These are phyloP conservation scores for Cryptococcus depauperatus DNA, from an alignment of 1,284 basidiomycete genomes.

Conservation along the genomic window DNA sequence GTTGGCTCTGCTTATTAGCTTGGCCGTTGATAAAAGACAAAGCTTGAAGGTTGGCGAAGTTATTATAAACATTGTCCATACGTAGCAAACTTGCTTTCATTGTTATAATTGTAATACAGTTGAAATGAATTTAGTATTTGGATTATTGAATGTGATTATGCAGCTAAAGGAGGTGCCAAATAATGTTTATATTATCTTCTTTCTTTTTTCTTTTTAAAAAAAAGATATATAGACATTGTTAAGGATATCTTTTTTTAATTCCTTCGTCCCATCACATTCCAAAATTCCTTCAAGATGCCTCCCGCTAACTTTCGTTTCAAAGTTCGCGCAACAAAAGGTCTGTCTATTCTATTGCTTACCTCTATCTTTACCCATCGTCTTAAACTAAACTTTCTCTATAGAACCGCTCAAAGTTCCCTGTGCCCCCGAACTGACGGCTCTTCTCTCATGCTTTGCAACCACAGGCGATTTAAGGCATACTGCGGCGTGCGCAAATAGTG, in stretches of 20 bases:
- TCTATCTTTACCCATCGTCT: not conserved
- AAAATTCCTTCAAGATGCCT: not conserved
- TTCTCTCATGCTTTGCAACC: conserved; percentile 90
- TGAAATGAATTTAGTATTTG: no score
- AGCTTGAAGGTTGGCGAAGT: no score
- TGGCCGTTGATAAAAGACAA: no score
- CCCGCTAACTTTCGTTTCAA: conserved; percentile 16
- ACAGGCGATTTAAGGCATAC: conserved; percentile 60
- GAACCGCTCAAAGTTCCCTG: conserved; percentile 57
- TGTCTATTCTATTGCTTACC: not conserved
- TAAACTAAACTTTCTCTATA: conserved; percentile 25
- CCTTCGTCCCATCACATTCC: not conserved
- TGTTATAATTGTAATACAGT: no score
- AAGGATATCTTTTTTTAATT: not conserved
- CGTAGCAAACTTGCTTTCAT: no score
- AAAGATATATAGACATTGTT: not conserved
- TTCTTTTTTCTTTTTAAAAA: not conserved
- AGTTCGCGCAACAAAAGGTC: conserved; percentile 21
- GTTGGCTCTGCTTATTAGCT: no score
- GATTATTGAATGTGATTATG: no score
- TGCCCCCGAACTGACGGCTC: conserved; percentile 63
- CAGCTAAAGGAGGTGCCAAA: not conserved
- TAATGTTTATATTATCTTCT: not conserved
- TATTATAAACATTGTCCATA: no score
- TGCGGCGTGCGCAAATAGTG: conserved; percentile 57